A percentile compares a stretch with the other conserved stretches of the same genome.
These are phyloP conservation scores for Leucaena leucocephala DNA, from an alignment of 306 rosid genomes.

Conservation along the genomic window DNA sequence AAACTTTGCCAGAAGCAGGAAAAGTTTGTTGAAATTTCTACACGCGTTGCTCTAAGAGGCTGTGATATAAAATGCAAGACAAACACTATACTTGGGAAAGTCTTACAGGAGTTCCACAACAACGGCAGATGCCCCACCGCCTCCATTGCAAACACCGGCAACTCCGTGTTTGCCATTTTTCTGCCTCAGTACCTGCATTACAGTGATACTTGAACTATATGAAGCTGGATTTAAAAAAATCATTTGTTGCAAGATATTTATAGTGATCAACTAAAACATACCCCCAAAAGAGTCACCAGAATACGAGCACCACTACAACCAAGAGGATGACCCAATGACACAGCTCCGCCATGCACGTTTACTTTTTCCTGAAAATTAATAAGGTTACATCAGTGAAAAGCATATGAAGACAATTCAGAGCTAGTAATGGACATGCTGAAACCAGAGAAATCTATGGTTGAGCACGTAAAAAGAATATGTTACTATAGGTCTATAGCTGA, in stretches of 20 bases:
- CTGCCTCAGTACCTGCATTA: constrained; percentile 74
- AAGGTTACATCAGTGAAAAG: constrained; percentile 8
- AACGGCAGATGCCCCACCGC: constrained; percentile 99
- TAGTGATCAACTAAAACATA: constrained; percentile 37
- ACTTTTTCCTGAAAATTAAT: constrained; percentile 68
- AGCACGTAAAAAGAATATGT: background rate
- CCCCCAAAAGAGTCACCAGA: constrained; percentile 95
- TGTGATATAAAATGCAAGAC: constrained; percentile 5
- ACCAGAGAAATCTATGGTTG: background rate
- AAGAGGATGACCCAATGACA: constrained; percentile 96
- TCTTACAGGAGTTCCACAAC: constrained; percentile 80
- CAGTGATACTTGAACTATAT: constrained; percentile 5
- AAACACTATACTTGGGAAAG: constrained; percentile 19
- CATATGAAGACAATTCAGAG: constrained; percentile 19
- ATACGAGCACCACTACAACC: constrained; percentile 99
- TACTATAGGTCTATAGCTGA: background rate
- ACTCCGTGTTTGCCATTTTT: constrained; percentile 91
- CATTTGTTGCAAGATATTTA: background rate
- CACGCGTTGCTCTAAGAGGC: constrained; percentile 10
- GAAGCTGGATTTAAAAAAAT: constrained; percentile 1
- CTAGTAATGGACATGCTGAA: background rate
- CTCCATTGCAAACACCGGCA: constrained; percentile 97
- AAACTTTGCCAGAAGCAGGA: constrained; percentile 20
- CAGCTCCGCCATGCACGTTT: constrained; percentile 95
- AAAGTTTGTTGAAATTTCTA: constrained; percentile 20